Conservation (phyloP, 768 basidiomycete species). For the Naganishia randhawae region DNA sequence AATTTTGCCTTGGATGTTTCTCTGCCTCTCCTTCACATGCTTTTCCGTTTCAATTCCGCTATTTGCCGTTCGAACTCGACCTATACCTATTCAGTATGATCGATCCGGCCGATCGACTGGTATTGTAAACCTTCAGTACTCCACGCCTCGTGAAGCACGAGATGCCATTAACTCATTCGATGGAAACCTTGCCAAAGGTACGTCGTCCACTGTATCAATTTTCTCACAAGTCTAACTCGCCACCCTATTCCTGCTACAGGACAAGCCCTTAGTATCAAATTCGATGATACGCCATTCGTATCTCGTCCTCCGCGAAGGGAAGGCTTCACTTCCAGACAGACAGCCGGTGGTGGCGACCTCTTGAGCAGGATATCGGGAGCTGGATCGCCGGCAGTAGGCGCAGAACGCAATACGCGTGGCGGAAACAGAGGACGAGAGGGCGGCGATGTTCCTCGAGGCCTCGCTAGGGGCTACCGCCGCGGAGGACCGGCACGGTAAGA, state of each 20-base stretch:
- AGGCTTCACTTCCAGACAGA: conserved; percentile 3
- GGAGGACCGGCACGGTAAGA: conserved; percentile 16
- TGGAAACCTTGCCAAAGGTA: conserved; percentile 85
- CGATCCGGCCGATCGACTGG: conserved; percentile 89
- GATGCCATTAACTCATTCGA: conserved; percentile 78
- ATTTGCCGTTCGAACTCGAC: not conserved
- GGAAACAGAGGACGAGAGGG: conserved; percentile 29
- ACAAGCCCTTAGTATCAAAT: conserved; percentile 30
- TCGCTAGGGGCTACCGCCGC: conserved; percentile 14
- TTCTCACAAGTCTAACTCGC: not conserved
- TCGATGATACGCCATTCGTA: conserved; percentile 24
- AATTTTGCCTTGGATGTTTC: conserved; percentile 1
- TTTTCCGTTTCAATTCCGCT: not conserved
- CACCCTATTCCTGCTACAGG: not conserved
- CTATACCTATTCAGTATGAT: conserved; percentile 65
- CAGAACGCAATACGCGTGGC: conserved; percentile 15
- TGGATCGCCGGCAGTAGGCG: not conserved
- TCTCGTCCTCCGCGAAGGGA: conserved; percentile 16
- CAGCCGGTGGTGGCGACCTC: conserved; percentile 31
- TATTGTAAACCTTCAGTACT: conserved; percentile 72
- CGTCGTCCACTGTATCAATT: not conserved
- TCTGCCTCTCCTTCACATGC: conserved; percentile 6
- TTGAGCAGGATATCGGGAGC: conserved; percentile 40
- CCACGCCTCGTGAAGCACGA: conserved; percentile 72
- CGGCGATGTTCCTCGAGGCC: conserved; percentile 18